Percentiles rank a stretch among this genome's conserved stretches.
These are phyloP conservation scores for Vitis labrusca DNA, from an alignment of 164 flowering plant genomes.

Conservation along the genomic window DNA sequence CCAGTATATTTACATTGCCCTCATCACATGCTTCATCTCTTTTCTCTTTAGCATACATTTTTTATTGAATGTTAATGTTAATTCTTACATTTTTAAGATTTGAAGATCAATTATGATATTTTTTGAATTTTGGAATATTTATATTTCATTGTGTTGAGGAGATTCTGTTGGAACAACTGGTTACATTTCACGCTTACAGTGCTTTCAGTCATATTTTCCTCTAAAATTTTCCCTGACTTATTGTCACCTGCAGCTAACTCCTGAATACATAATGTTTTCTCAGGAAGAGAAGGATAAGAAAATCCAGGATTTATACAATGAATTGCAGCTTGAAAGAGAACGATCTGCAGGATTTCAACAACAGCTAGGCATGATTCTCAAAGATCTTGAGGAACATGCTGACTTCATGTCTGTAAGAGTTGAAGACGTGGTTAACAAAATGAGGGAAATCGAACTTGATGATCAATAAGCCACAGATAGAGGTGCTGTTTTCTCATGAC, in stretches of 20 bases:
- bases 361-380: constrained; percentile 18
- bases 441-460: constrained; percentile 18
- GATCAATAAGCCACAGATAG: not conserved
- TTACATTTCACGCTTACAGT: not conserved
- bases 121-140: too few species aligned
- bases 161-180: too few species aligned
- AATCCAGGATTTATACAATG: constrained; percentile 18
- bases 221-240: not conserved
- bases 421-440: constrained; percentile 21
- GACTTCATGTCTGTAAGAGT: constrained; percentile 22
- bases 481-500: not conserved
- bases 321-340: constrained; percentile 19
- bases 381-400: constrained; percentile 21
- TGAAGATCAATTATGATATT: too few species aligned
- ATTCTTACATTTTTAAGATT: too few species aligned
- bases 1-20: too few species aligned
- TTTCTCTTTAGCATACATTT: too few species aligned
- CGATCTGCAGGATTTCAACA: constrained; percentile 14
- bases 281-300: constrained; percentile 23
- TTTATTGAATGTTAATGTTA: too few species aligned
- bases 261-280: not conserved
- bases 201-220: not conserved
- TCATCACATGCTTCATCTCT: too few species aligned
- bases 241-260: not conserved
- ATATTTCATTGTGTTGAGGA: too few species aligned